Conservation (phyloP, 2,329 filamentous ascomycete genomes). For the Pseudocercospora musae region DNA sequence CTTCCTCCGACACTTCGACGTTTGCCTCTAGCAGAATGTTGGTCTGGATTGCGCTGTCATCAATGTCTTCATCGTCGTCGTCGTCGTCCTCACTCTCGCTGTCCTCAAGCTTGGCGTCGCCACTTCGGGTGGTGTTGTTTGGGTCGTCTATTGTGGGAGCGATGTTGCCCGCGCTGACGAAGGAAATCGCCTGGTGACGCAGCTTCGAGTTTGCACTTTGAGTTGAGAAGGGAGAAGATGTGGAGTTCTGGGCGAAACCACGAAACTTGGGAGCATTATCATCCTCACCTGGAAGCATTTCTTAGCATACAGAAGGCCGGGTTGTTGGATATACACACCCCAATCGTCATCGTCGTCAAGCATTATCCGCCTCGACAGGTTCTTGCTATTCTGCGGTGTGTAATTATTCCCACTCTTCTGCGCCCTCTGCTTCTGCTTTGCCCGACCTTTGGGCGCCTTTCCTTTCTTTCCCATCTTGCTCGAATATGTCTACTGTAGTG, state of each 20-base stretch:
- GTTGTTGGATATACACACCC: conserved; percentile 16
- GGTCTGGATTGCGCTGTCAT: conserved; percentile 26
- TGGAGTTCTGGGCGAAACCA: conserved; percentile 26
- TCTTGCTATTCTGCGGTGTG: conserved; percentile 10
- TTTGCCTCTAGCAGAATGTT: conserved; percentile 33
- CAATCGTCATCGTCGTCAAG: conserved; percentile 17
- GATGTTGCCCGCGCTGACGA: conserved; percentile 58
- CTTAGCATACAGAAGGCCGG: conserved; percentile 10
- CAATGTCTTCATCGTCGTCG: conserved; percentile 24
- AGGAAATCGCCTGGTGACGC: conserved; percentile 55
- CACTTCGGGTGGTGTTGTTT: conserved; percentile 35
- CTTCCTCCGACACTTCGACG: conserved; percentile 29
- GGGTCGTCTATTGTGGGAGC: conserved; percentile 31
- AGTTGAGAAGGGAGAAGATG: conserved; percentile 25
- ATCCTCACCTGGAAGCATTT: conserved; percentile 14
- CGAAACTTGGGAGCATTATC: conserved; percentile 25
- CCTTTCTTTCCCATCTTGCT: conserved; percentile 22
- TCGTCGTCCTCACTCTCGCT: conserved; percentile 22
- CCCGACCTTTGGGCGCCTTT: conserved; percentile 26
- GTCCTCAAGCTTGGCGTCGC: conserved; percentile 15
- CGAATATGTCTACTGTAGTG: background rate
- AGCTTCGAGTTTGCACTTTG: conserved; percentile 51
- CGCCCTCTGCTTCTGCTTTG: conserved; percentile 28
- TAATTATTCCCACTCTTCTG: conserved; percentile 15
- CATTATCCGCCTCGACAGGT: conserved; percentile 2